Evolutionary conservation across 2,329 filamentous ascomycete species (phyloP).

Genomic region (Myriosclerotinia curreyana): DNA sequence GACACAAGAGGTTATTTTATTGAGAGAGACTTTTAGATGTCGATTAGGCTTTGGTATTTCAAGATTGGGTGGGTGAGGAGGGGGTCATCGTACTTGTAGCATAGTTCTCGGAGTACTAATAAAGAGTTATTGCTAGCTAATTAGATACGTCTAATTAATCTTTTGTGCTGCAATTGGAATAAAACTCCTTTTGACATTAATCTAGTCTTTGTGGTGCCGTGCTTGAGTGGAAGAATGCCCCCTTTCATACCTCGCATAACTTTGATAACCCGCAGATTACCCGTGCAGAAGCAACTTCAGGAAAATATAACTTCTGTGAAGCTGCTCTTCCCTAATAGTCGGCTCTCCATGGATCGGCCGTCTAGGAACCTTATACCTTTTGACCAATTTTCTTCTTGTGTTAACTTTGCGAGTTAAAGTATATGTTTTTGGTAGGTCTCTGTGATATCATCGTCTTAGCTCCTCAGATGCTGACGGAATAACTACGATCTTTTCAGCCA

Average conservation of each 20-base stretch:
- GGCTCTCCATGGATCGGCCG: too few relatives aligned
- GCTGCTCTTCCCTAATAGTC: too few relatives aligned
- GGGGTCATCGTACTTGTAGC: background rate
- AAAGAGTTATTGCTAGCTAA: background rate
- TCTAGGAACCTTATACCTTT: too few relatives aligned
- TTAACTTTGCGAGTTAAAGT: too few relatives aligned
- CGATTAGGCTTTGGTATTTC: background rate
- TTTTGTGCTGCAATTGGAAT: accelerated
- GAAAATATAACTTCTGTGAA: background rate
- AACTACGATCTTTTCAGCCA: too few relatives aligned
- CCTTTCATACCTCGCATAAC: constrained; percentile 7
- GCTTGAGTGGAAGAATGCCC: background rate
- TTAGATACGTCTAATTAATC: accelerated
- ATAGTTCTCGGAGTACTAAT: background rate
- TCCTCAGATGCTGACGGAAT: too few relatives aligned
- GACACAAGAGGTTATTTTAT: too few relatives aligned
- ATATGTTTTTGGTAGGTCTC: too few relatives aligned
- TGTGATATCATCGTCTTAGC: too few relatives aligned
- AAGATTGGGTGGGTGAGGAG: background rate
- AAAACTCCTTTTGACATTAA: background rate
- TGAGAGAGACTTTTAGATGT: too few relatives aligned
- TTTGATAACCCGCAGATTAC: background rate
- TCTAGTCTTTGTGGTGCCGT: too few relatives aligned
- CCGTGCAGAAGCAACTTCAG: background rate
- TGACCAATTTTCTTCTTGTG: too few relatives aligned